These are phyloP conservation scores for Acanthamoeba polyphaga DNA, from an alignment of 208 protist species.

Conservation along the genomic window DNA sequence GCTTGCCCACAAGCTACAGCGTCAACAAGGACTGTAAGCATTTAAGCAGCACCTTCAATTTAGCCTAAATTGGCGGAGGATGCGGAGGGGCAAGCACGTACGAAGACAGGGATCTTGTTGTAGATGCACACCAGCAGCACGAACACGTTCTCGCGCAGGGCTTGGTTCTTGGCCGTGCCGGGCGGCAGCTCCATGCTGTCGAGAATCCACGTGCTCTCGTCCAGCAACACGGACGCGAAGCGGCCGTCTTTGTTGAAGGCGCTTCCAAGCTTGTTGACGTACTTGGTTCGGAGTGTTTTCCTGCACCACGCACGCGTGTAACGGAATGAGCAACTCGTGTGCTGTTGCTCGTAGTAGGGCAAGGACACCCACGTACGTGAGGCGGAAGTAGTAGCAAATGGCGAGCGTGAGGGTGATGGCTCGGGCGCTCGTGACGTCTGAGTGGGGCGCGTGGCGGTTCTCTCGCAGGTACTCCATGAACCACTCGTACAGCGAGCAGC, in stretches of 20 bases:
- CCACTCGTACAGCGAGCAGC: constrained; percentile 35
- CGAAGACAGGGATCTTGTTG: constrained; percentile 72
- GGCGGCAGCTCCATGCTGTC: constrained; percentile 38
- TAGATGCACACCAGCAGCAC: constrained; percentile 72
- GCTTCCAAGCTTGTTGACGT: not conserved
- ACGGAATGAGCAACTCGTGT: too few relatives aligned
- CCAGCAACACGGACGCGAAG: not conserved
- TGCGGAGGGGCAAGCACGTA: not conserved
- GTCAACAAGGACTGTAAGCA: not conserved
- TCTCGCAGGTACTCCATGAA: constrained; percentile 54
- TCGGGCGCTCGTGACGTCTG: not conserved
- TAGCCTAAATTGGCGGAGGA: too few relatives aligned
- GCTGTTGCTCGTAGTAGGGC: too few relatives aligned
- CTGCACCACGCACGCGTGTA: too few relatives aligned
- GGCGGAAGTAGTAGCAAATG: constrained; percentile 72
- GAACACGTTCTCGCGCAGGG: constrained; percentile 71
- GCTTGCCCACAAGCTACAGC: constrained; percentile 75
- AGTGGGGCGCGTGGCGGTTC: not conserved
- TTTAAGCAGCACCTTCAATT: too few relatives aligned
- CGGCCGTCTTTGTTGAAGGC: constrained; percentile 1
- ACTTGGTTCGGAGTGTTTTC: not conserved
- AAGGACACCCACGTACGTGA: constrained; percentile 8
- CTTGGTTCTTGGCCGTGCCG: constrained; percentile 51
- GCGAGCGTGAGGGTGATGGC: constrained; percentile 20
- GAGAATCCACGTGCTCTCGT: constrained; percentile 29